These are phyloP conservation scores for Aureobasidium sp. DNA, from an alignment of 2,329 filamentous ascomycete genomes.

Conservation along the genomic window DNA sequence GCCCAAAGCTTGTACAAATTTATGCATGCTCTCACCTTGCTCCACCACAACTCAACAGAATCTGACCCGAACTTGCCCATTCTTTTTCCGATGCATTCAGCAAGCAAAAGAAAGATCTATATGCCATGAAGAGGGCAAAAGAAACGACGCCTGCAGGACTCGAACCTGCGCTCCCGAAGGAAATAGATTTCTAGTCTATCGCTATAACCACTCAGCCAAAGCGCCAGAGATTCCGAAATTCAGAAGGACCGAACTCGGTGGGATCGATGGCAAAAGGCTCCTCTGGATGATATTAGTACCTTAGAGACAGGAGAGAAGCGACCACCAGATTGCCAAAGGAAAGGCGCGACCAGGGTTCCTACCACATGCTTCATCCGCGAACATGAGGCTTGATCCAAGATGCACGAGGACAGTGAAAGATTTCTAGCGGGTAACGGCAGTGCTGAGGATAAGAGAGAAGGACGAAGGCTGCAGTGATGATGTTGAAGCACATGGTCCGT, in stretches of 20 bases:
- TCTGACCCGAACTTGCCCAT: neutral
- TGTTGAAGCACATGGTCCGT: neutral
- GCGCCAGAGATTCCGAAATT: neutral
- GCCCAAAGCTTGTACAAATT: neutral
- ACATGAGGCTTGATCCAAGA: no score
- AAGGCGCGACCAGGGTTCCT: no score
- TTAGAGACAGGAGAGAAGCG: no score
- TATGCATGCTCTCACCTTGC: neutral
- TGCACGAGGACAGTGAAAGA: neutral
- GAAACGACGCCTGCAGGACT: constrained; percentile 1
- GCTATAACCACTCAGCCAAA: constrained; percentile 15
- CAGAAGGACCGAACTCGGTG: no score
- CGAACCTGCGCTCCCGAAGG: constrained; percentile 8
- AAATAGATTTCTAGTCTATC: constrained; percentile 15
- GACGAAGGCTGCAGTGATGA: neutral
- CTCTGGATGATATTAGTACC: no score
- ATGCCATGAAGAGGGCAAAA: neutral
- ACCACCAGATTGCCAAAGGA: no score
- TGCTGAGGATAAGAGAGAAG: neutral
- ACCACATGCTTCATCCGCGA: no score
- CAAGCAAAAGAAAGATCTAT: neutral
- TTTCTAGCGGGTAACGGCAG: neutral
- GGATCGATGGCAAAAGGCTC: no score
- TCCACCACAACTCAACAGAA: neutral
- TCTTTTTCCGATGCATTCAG: neutral